phyloP scores from a whole-genome alignment of 495 filamentous ascomycete species.

The Penicillium simplicissimum region DNA sequence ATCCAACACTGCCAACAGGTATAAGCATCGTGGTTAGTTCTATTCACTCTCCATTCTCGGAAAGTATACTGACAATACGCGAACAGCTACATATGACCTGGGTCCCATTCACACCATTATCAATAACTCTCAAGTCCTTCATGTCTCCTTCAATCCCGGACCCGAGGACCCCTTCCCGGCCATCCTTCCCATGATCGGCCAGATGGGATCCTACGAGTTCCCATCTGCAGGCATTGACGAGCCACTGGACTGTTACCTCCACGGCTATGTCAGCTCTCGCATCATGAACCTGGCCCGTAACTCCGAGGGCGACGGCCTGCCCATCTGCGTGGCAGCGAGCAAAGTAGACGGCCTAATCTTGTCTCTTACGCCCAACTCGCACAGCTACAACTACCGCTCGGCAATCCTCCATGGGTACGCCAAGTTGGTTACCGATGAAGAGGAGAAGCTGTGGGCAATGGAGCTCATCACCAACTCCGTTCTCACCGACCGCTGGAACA shows the following conservation, averaged over 20 bases:
- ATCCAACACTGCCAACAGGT: slow-evolving; percentile 72
- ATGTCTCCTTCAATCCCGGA: slow-evolving; percentile 75
- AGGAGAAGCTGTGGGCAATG: slow-evolving; percentile 85
- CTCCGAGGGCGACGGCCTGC: slow-evolving; percentile 52
- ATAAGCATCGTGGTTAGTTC: slow-evolving; percentile 61
- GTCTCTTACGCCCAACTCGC: slow-evolving; percentile 72
- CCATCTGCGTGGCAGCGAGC: slow-evolving; percentile 66
- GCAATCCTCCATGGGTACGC: slow-evolving; percentile 79
- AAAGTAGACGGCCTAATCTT: slow-evolving; percentile 75
- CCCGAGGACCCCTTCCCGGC: slow-evolving; percentile 69
- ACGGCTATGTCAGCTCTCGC: slow-evolving; percentile 82
- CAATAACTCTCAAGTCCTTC: slow-evolving; percentile 72
- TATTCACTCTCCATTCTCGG: not conserved
- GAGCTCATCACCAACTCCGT: slow-evolving; percentile 76
- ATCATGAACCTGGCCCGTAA: slow-evolving; percentile 68
- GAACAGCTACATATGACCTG: slow-evolving; percentile 70
- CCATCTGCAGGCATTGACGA: slow-evolving; percentile 64
- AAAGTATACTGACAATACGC: slow-evolving; percentile 10
- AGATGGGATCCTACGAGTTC: slow-evolving; percentile 69
- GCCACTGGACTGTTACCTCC: slow-evolving; percentile 77
- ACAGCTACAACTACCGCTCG: slow-evolving; percentile 89
- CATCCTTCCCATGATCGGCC: slow-evolving; percentile 86
- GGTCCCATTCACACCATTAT: slow-evolving; percentile 77
- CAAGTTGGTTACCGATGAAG: slow-evolving; percentile 59
- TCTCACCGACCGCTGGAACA: slow-evolving; percentile 65